Evolutionary conservation across 495 filamentous ascomycete species (phyloP).

Genomic region (Aspergillus leporis): DNA sequence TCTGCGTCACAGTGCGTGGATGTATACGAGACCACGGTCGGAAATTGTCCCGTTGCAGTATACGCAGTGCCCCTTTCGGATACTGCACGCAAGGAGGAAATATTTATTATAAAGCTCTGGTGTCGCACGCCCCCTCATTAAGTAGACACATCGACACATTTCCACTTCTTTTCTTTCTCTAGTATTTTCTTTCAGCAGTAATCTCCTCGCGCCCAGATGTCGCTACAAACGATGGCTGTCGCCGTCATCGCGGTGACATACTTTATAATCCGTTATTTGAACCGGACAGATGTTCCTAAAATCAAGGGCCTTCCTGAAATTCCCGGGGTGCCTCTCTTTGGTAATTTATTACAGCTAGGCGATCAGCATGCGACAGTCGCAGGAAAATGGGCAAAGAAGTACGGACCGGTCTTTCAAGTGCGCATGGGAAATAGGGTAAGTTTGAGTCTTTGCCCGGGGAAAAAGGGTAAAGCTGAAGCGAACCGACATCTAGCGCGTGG

Average conservation of each 20-base stretch:
- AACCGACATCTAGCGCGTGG: slow-evolving; percentile 48
- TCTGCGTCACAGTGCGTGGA: neutral
- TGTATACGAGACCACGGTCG: slow-evolving; percentile 3
- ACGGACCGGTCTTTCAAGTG: slow-evolving; percentile 67
- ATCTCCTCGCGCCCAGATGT: slow-evolving; percentile 28
- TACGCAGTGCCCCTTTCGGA: neutral
- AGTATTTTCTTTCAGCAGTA: neutral
- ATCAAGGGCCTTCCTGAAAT: slow-evolving; percentile 65
- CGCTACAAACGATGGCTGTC: slow-evolving; percentile 44
- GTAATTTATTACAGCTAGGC: slow-evolving; percentile 61
- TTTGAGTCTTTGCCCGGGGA: neutral
- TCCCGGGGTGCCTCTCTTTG: slow-evolving; percentile 63
- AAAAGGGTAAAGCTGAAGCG: neutral
- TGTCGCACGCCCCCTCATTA: neutral
- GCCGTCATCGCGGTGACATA: slow-evolving; percentile 46
- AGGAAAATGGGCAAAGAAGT: slow-evolving; percentile 58
- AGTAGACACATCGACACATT: too few relatives aligned
- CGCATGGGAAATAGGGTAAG: slow-evolving; percentile 63
- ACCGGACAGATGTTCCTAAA: slow-evolving; percentile 59
- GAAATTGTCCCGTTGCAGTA: slow-evolving; percentile 21
- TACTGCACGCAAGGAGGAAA: neutral
- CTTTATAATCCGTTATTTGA: slow-evolving; percentile 54
- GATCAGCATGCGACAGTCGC: slow-evolving; percentile 55
- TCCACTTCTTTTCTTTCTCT: neutral
- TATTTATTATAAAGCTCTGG: neutral